These are phyloP conservation scores for Ogataea hybrid DNA, from an alignment of 1,139 yeast species.

Conservation along the genomic window DNA sequence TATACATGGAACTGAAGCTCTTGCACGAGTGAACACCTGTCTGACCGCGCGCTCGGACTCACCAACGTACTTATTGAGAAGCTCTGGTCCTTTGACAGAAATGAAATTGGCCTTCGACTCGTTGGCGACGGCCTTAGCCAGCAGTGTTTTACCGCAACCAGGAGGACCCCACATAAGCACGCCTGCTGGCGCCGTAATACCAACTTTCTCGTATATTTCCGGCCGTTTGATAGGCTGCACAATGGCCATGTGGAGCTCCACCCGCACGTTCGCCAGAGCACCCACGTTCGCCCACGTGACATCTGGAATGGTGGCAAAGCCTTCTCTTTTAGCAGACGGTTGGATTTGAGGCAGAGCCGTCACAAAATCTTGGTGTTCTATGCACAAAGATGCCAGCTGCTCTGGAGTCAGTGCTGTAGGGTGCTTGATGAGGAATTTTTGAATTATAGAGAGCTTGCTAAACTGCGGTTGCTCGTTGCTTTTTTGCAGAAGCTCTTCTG, in stretches of 20 bases:
- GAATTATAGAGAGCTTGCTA: constrained; percentile 56
- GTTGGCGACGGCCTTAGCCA: constrained; percentile 97
- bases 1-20: constrained; percentile 94
- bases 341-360: constrained; percentile 89
- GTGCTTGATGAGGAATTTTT: constrained; percentile 66
- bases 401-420: constrained; percentile 76
- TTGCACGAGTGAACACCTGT: constrained; percentile 90
- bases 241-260: constrained; percentile 94
- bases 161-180: constrained; percentile 99
- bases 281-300: constrained; percentile 97
- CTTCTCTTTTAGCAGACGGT: constrained; percentile 98
- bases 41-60: constrained; percentile 94
- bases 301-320: constrained; percentile 98
- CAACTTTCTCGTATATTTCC: constrained; percentile 83
- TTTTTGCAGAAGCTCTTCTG: constrained; percentile 2
- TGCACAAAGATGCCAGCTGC: constrained; percentile 72
- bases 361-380: constrained; percentile 75
- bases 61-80: constrained; percentile 92
- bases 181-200: constrained; percentile 96
- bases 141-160: constrained; percentile 94
- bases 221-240: constrained; percentile 97
- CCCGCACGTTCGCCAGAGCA: constrained; percentile 74
- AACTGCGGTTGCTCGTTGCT: constrained; percentile 10
- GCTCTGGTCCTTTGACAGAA: constrained; percentile 92
- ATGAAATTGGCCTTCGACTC: constrained; percentile 95